Base-by-base conservation (phyloP, 495 filamentous ascomycete species). In the Lepraria neglecta region DNA sequence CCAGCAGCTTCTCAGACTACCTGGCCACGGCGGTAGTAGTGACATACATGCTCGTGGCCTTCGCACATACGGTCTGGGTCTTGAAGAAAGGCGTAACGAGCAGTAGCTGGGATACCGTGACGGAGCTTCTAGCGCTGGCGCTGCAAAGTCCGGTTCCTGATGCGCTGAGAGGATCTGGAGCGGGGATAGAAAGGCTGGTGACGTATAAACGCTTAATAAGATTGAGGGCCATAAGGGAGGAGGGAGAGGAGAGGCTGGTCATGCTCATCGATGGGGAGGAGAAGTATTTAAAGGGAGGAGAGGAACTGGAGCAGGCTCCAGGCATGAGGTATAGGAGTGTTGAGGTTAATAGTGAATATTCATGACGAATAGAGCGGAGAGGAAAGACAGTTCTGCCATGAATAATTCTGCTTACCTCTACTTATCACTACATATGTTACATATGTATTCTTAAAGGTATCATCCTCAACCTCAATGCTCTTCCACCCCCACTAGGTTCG, bases 131-230 rank as follows among this genome's bases (percentile, higher is more conserved):
- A 12, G 59, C 48, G 45, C 38, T 58, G 24, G 55, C 55, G 15
- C 38, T 58, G 38, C 51, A 28, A 54, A 54, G 51, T 35, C 51
- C 51, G 3, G 51, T 54, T n/a, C n/a, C 51, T 21, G 31, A 54
- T 30, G 30, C 38, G 47, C 35, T 60, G 47, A 42, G 50, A 28
- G 58, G 46, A 19, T 51, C 31, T 54, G 58, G 58, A 28, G 46
- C 58, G 9, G 58, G 58, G 58, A 54, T 60, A 11, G 58, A 60
- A 43, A 60, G 47, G 47, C 46, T 60, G 58, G 19, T 7, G 30
- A 60, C 58, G 12, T 54, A 60, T 35, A 38, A 21, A 9, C 58
- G 35, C 7, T 40, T 58, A 30, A 35, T 30, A n/a, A 58, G 56
- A 45, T 21, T 58, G 28, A 58, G 42, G 56, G 42, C 42, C 1